Base-by-base conservation (phyloP, 345 rosid species). In the Bruguiera parviflora region DNA sequence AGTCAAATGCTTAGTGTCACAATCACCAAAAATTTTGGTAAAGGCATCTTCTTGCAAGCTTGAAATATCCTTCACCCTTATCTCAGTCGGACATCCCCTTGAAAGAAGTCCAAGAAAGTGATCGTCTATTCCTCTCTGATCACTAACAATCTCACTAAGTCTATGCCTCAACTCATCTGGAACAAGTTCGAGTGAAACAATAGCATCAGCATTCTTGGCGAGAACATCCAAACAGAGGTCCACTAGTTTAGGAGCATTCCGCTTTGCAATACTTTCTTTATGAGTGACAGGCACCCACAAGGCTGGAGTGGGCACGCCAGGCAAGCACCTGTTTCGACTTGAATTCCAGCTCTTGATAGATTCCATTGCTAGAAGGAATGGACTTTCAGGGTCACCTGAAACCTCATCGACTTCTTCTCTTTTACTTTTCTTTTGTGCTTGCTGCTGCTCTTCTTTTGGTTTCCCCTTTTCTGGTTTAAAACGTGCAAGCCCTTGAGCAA, bases 111-210 rank as follows among this genome's bases (percentile, higher is more conserved):
- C 47, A 51, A 83, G 21, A 65, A 85, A 81, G 6, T 39, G 77
- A 11, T 74, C 46, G 61, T 77, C 64, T 53, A 79, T 53, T 78
- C 53, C 64, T 33, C 85, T 24, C 29, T 19, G 20, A 73, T 61
- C 73, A 67, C 80, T 68, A 32, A 81, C 73, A 35, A 62, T 8
- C 64, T 32, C 25, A 21, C 79, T 68, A 15, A 86, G 72, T 58
- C 70, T 78, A 62, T 46, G 78, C 82, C 72, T 81, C 69, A 83
- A 58, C 15, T 46, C 65, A 58, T 81, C 83, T 4, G 91, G 88
- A 46, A 86, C 81, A 61, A 49, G 37, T 15, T 76, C 58, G 21
- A 86, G 58, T 6, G 88, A 82, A 64, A 27, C 64, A 28, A 86
- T 69, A 0, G 80, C 72, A 22, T 76, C 84, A 5, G 79, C 65